Base-by-base conservation (phyloP, 805 yeast species). In the Maudiozyma serrabonitensis region DNA sequence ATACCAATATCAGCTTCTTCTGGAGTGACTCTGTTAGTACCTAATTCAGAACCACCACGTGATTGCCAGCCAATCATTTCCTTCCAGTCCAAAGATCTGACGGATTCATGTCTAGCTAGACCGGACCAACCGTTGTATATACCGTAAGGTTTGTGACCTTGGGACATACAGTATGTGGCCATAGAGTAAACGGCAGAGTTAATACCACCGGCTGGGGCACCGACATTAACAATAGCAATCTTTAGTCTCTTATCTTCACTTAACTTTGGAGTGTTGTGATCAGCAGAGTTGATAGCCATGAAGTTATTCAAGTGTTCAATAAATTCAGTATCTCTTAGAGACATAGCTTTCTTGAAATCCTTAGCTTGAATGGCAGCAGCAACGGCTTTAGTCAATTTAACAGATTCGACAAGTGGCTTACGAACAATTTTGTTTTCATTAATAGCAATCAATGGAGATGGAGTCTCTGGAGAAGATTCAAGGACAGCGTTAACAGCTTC, bases 181-280 rank as follows among this genome's bases (percentile, higher is more conserved):
- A 81, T 80, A 2, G 91, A 84, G 55, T 83, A 74, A 4, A 82
- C 82, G n/a, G 89, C 84, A 43, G 87, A 78, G 66, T 85, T 85
- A 71, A 85, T 74, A 51, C 86, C 90, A 56, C 85, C 83, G 19
- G 88, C 81, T 34, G 93, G 84, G 2, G 93, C 91, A 57, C 93
- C 93, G 52, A 84, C 82, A 56, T 84, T 83, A 47, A 84, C 74
- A 42, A 84, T 76, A 44, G 87, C 91, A 53, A 83, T 79, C 55
- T 76, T 81, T 58, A 80, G 69, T 55, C 81, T 73, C 59, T 81
- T 67, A 4, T 65, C 74, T 18, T 61, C 67, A 4, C 84, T 80
- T 55, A 84, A 69, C 54, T 69, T 54, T n/a, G 87, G 83, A 51
- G 75, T 78, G 53, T 75, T 75, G 60, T 84, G 84, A 60, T 81